A percentile compares a stretch with the other conserved stretches of the same genome.
Conservation (phyloP, 1,284 basidiomycete species). For the Chondrostereum purpureum region DNA sequence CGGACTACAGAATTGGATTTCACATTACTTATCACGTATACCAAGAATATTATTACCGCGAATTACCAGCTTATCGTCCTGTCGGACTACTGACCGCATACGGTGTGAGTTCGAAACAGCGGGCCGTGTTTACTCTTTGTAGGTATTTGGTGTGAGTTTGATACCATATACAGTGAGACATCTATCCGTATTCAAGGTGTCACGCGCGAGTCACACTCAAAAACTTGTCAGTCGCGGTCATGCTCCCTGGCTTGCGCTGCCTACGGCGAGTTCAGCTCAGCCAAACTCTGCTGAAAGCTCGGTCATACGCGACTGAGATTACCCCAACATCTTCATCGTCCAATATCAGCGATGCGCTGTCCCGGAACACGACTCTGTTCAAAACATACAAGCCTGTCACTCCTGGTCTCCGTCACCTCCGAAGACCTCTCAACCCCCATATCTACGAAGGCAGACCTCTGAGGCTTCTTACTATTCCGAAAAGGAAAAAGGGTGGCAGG, state of each 20-base stretch:
- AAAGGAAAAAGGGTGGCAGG: conserved; percentile 83
- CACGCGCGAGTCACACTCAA: no score
- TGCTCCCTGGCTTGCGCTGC: not conserved
- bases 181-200: no score
- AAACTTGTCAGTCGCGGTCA: not conserved
- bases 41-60: no score
- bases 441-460: conserved; percentile 81
- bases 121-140: no score
- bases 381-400: conserved; percentile 90
- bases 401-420: conserved; percentile 83
- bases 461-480: conserved; percentile 77
- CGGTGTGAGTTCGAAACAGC: no score
- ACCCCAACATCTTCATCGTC: not conserved
- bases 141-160: no score
- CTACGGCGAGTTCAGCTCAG: not conserved
- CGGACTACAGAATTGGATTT: no score
- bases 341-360: not conserved
- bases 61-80: no score
- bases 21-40: no score
- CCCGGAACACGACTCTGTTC: conserved; percentile 47
- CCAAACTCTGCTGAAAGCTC: conserved; percentile 1
- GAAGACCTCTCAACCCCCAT: conserved; percentile 75
- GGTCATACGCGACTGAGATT: not conserved
- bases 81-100: no score
- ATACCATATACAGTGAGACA: no score